Percentiles rank a stretch among this genome's conserved stretches.
phyloP scores from a whole-genome alignment of 2,329 filamentous ascomycete species.

The Colletotrichum limetticola region DNA sequence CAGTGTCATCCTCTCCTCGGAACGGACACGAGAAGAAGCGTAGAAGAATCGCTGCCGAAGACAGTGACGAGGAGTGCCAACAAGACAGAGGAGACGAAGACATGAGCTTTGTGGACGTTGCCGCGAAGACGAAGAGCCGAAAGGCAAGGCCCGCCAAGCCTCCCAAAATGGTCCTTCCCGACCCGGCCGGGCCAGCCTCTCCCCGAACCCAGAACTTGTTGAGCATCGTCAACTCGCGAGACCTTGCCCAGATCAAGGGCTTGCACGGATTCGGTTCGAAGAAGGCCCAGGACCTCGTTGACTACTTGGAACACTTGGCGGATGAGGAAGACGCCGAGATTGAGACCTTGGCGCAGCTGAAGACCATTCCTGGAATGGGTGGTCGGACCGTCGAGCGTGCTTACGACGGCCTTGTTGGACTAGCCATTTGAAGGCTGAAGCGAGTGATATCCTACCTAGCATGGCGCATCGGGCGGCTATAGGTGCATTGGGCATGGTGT shows the following conservation, averaged over 20 bases:
- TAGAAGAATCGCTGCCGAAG: slow-evolving; percentile 41
- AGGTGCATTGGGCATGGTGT: slow-evolving; percentile 31
- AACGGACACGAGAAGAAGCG: slow-evolving; percentile 38
- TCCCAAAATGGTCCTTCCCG: slow-evolving; percentile 42
- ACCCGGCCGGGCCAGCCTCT: slow-evolving; percentile 55
- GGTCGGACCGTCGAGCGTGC: slow-evolving; percentile 67
- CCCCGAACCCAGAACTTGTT: slow-evolving; percentile 73
- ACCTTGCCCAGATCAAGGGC: slow-evolving; percentile 71
- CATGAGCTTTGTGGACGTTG: slow-evolving; percentile 45
- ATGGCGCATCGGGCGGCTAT: slow-evolving; percentile 17
- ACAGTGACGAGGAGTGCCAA: slow-evolving; percentile 51
- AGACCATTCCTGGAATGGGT: slow-evolving; percentile 66
- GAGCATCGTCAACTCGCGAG: slow-evolving; percentile 78
- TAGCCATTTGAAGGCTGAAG: slow-evolving; percentile 8
- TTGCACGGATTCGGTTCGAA: slow-evolving; percentile 79
- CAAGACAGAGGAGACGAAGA: slow-evolving; percentile 55
- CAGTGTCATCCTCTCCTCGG: background rate
- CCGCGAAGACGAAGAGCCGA: slow-evolving; percentile 42
- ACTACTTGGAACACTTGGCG: slow-evolving; percentile 60
- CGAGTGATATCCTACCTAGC: slow-evolving; percentile 9
- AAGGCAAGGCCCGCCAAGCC: slow-evolving; percentile 45
- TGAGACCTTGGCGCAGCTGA: slow-evolving; percentile 61
- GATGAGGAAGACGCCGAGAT: slow-evolving; percentile 56
- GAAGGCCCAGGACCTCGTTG: slow-evolving; percentile 71
- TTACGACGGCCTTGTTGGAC: slow-evolving; percentile 57